A percentile compares a stretch with the other conserved stretches of the same genome.
phyloP scores from a whole-genome alignment of 257 asterid genomes.

The Apocynum venetum region DNA sequence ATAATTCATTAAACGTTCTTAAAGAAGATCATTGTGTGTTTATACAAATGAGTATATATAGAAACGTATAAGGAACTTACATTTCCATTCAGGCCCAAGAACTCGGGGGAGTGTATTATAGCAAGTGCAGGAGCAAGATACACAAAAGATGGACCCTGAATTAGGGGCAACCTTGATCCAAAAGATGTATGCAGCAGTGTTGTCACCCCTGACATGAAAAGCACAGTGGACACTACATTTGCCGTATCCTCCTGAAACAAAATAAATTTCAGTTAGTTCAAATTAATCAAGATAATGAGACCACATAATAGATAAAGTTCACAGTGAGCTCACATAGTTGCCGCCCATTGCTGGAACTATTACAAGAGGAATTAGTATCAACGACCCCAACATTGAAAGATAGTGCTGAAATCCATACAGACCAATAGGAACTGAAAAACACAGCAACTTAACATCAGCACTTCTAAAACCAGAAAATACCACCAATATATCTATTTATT shows the following conservation, averaged over 20 bases:
- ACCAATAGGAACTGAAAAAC: slow-evolving; percentile 88
- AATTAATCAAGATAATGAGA: slow-evolving; percentile 6
- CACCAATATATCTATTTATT: neutral
- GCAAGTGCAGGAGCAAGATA: slow-evolving; percentile 97
- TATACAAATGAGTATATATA: neutral
- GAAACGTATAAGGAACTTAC: slow-evolving; percentile 36
- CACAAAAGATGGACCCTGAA: slow-evolving; percentile 98
- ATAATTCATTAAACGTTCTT: neutral
- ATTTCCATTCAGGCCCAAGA: slow-evolving; percentile 73
- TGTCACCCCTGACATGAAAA: slow-evolving; percentile 83
- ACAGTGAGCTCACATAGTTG: slow-evolving; percentile 68
- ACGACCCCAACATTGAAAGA: slow-evolving; percentile 87
- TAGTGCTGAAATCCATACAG: slow-evolving; percentile 91
- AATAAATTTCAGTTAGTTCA: slow-evolving; percentile 20
- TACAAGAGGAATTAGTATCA: slow-evolving; percentile 91
- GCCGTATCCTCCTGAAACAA: slow-evolving; percentile 78
- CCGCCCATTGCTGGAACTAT: slow-evolving; percentile 99
- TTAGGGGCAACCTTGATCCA: slow-evolving; percentile 95
- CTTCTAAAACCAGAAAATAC: neutral
- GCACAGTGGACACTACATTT: slow-evolving; percentile 86
- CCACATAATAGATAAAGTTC: neutral
- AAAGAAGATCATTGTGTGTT: neutral
- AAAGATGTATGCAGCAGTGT: slow-evolving; percentile 82
- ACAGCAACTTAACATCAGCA: slow-evolving; percentile 17
- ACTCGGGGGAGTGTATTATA: slow-evolving; percentile 86